Base-by-base conservation (phyloP, 1,284 basidiomycete genomes). In the Cryptococcus jaspeensis region DNA sequence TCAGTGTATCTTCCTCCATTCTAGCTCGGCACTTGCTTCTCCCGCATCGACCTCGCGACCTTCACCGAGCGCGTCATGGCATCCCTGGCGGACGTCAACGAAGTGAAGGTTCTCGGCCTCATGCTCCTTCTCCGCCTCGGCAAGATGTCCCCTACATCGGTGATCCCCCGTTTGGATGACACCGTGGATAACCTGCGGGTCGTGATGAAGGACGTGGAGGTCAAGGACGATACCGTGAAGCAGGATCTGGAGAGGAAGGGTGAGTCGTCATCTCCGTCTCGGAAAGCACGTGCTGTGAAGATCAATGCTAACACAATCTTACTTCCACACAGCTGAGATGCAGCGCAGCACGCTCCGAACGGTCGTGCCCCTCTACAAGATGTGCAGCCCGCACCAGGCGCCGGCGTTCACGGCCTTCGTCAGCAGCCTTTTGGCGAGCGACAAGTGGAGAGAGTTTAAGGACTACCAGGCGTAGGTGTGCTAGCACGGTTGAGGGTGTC, bases 91-190 rank as follows among this genome's bases (percentile, higher is more conserved):
- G 95, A 99, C 75, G 88, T 90, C 63, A 94, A 99, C 73, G 94
- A 98, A 72, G 90, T 99, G 81, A 98, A 98, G 79, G 91, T 96
- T 41, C 85, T 99, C 56, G 93, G 87, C 58, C 92, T 96, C 77
- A 89, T 99, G 84, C 89, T 97, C 80, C 82, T 98, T 37, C 90
- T 93, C 80, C 87, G 93, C 23, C 83, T 99, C 3, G 85, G 91
- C 3, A 87, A 90, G 70, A 84, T 94, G 20, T 88, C 90, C 0
- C 89, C 90, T 2, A 85, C 87, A 0, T 85, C 87, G 22, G 85
- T 96, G 23, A 81, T 87, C n/a, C 85, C 89, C 66, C 84, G 89
- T 32, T 82, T 99, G 50, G 93, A 97, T 67, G 92, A 94, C 57
- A 84, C 89, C 11, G 88, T 88, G 1, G 87, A 87, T 3, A 83